A percentile compares a stretch with the other conserved stretches of the same genome.
These are phyloP conservation scores for Liquidambar formosana DNA, from an alignment of 164 flowering plant species.

Conservation along the genomic window DNA sequence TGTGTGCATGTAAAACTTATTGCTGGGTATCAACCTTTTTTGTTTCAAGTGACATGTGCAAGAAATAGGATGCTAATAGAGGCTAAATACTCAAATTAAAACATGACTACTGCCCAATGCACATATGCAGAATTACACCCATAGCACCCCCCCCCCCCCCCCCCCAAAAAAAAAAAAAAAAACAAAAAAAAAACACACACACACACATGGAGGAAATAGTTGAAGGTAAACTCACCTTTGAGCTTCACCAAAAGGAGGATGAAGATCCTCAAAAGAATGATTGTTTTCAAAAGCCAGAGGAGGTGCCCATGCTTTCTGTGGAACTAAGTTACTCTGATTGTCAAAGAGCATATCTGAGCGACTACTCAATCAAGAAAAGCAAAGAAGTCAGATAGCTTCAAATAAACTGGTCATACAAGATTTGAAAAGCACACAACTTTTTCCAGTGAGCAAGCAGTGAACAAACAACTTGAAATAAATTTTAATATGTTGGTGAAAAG, in stretches of 20 bases:
- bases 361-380: no score
- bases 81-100: background rate
- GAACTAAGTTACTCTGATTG: constrained; percentile 9
- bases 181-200: no score
- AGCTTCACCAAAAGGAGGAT: constrained; percentile 18
- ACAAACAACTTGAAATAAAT: background rate
- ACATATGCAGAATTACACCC: background rate
- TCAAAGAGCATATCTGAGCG: no score
- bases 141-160: no score
- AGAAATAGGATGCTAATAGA: background rate
- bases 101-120: background rate
- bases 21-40: background rate
- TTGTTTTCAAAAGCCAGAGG: constrained; percentile 21
- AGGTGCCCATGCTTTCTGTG: constrained; percentile 29
- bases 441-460: background rate
- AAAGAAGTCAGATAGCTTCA: background rate
- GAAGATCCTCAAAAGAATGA: constrained; percentile 16
- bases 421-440: background rate
- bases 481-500: background rate
- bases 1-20: background rate
- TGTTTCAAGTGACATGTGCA: background rate
- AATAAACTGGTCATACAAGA: background rate
- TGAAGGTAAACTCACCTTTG: no score
- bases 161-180: no score
- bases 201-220: no score